A percentile compares a stretch with the other conserved stretches of the same genome.
Evolutionary conservation across 2,329 filamentous ascomycete species (phyloP).

Genomic region (Penicillium brevicompactum): DNA sequence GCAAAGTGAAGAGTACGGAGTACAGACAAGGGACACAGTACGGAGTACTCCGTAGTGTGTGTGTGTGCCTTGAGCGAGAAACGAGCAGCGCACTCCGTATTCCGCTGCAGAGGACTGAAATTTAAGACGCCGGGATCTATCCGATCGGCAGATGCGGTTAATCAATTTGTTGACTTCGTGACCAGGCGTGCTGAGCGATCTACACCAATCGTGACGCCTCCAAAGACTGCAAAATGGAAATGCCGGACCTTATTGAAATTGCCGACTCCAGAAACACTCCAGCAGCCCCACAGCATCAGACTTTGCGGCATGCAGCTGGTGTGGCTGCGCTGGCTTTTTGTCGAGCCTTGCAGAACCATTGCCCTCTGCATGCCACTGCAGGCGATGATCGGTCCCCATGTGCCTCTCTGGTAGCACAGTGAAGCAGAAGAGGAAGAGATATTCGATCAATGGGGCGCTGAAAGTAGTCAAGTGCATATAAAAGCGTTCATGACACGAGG

Average conservation of each 20-base stretch:
- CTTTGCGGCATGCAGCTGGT: not conserved
- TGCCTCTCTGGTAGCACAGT: not conserved
- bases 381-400: not conserved
- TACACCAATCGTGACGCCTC: not conserved
- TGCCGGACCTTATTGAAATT: not conserved
- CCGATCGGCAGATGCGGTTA: not conserved
- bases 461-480: not conserved
- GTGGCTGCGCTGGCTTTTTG: not conserved
- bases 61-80: too few relatives aligned
- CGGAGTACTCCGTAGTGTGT: too few relatives aligned
- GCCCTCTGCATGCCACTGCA: not conserved
- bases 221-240: not conserved
- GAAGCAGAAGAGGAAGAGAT: slow-evolving; percentile 1
- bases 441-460: not conserved
- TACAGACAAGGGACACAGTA: too few relatives aligned
- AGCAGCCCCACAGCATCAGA: not conserved
- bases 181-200: not conserved
- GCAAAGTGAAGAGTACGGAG: too few relatives aligned
- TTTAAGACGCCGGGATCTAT: too few relatives aligned
- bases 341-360: not conserved
- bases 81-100: too few relatives aligned
- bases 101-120: too few relatives aligned
- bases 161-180: not conserved
- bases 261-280: not conserved
- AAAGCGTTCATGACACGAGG: not conserved